These are phyloP conservation scores for Pleodorina starrii DNA, from an alignment of 139 green algal genomes.

Conservation along the genomic window DNA sequence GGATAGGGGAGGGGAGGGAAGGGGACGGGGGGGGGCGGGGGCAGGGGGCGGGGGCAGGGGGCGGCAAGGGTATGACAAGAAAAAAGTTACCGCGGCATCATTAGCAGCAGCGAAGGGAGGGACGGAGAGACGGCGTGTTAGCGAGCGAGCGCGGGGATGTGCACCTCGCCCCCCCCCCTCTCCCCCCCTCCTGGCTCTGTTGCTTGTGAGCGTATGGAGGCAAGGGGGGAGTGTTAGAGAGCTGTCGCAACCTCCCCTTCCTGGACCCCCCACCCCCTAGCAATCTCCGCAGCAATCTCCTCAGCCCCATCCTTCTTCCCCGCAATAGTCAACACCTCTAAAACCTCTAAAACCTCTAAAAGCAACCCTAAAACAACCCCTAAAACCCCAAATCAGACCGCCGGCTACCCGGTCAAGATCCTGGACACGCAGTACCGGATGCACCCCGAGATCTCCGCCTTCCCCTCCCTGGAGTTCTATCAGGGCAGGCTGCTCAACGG, in stretches of 20 bases:
- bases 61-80: too few species aligned
- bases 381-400: background rate
- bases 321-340: too few species aligned
- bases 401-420: conserved; percentile 57
- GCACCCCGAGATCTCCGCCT: conserved; percentile 90
- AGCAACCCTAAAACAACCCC: background rate
- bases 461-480: conserved; percentile 91
- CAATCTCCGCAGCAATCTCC: too few species aligned
- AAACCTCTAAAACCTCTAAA: background rate
- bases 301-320: too few species aligned
- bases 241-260: background rate
- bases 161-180: background rate
- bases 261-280: background rate
- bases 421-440: conserved; percentile 83
- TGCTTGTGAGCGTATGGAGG: background rate
- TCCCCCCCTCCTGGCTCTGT: background rate
- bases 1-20: too few species aligned
- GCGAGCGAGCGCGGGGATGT: too few species aligned
- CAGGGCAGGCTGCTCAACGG: conserved; percentile 78
- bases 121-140: too few species aligned
- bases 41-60: too few species aligned
- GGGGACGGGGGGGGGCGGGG: too few species aligned
- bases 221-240: too few species aligned
- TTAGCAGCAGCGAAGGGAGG: too few species aligned
- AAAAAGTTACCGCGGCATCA: too few species aligned